Evolutionary conservation across 1,284 basidiomycete species (phyloP), one percentile per base, ranked within the genome.

Genomic region (Gastroboletus turbinatus): DNA sequence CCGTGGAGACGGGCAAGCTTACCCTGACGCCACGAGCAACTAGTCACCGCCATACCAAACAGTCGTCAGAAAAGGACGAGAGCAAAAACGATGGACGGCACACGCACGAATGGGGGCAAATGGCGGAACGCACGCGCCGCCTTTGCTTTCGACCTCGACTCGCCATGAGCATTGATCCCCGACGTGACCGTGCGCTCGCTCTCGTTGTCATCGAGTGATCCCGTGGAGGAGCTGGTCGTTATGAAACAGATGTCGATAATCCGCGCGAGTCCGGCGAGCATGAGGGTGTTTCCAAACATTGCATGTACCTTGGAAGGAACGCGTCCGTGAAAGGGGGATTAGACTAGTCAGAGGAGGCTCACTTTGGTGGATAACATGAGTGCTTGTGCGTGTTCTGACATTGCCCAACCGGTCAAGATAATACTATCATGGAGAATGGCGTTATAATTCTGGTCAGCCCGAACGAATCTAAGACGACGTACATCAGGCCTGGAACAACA

Each of bases 391-490:
- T 98, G 96, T 40, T 91, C 87, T 4, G 91, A 90, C 93, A 98
- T 96, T 0, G 90, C 95, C 90, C 93, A 98, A 3, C 96, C 96
- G 0, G 94, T 96, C 58, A 96, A 77, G 55, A 93, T 84, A 60
- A 96, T 87, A 57, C 90, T 94, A 60, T 45, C 5, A 21, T 43
- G 9, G 10, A 29, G 16, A 35, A 47, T 36, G 21, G 32, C 8
- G 47, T 54, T 49, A 50, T 16, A 23, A 42, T 30, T 27, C 46
- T 42, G 56, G 55, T 61, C 29, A 53, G 51, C 14, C 9, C 30
- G 23, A 40, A 30, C 5, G 45, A 35, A 52, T 46, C 2, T 16
- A 40, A 33, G n/a, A 55, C 39, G 48, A 64, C 81, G 64, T 65
- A 94, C 91, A 98, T 93, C 33, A 95, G 59, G 17, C 83, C 84